phyloP scores from a whole-genome alignment of 2,329 filamentous ascomycete species.

The Ilyonectria sp. region DNA sequence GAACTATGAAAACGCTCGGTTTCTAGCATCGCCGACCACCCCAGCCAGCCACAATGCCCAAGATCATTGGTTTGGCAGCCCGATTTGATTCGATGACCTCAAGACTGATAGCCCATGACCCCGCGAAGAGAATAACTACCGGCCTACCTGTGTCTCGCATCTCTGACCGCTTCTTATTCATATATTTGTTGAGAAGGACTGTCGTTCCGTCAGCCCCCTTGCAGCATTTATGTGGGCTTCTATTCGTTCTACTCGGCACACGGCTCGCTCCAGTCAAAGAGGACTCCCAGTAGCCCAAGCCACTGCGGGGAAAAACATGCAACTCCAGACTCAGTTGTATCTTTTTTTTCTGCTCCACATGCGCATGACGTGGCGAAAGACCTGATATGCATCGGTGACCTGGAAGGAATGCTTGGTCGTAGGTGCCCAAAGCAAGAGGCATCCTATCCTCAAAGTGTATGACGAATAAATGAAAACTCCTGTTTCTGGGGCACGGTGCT shows the following conservation, averaged over 20 bases:
- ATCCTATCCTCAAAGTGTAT: no score
- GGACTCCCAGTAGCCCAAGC: not conserved
- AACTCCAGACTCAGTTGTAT: not conserved
- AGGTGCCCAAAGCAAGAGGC: not conserved
- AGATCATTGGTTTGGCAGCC: not conserved
- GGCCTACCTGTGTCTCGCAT: no score
- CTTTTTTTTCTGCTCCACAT: not conserved
- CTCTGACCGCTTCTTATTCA: not conserved
- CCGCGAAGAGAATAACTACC: not conserved
- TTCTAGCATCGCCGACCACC: not conserved
- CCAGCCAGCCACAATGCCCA: slow-evolving; percentile 1
- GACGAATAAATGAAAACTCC: no score
- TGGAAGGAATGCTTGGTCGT: not conserved
- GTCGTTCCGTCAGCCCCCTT: not conserved
- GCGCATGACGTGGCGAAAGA: not conserved
- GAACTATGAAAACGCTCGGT: slow-evolving; percentile 1
- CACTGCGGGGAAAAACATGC: not conserved
- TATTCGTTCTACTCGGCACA: not conserved
- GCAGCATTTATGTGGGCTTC: not conserved
- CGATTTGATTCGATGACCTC: not conserved
- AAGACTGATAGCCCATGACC: not conserved
- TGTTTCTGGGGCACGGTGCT: not conserved
- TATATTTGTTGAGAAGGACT: not conserved
- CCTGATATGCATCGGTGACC: not conserved
- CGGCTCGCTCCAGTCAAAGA: not conserved